phyloP scores from a whole-genome alignment of 345 rosid genomes.

The Citrus cavaleriei region DNA sequence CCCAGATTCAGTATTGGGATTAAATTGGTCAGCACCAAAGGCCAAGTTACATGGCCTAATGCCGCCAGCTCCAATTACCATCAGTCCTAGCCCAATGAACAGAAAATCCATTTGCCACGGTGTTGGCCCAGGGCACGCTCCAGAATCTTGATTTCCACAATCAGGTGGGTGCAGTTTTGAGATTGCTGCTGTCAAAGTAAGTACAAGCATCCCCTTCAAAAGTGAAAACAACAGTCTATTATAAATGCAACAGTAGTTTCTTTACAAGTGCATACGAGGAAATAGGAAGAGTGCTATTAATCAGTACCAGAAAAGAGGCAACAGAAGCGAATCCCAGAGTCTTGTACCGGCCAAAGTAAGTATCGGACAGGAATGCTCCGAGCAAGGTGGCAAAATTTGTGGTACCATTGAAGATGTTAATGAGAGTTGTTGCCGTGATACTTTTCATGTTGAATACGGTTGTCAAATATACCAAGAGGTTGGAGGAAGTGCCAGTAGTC shows the following conservation, averaged over 20 bases:
- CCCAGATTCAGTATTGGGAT: slow-evolving; percentile 43
- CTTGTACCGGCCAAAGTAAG: slow-evolving; percentile 72
- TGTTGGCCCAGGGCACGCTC: slow-evolving; percentile 23
- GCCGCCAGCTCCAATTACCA: slow-evolving; percentile 47
- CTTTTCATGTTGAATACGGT: slow-evolving; percentile 64
- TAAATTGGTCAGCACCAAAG: slow-evolving; percentile 57
- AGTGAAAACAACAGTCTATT: neutral
- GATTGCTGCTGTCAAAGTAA: slow-evolving; percentile 40
- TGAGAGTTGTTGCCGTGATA: slow-evolving; percentile 54
- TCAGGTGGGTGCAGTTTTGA: slow-evolving; percentile 34
- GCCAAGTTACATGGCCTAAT: slow-evolving; percentile 54
- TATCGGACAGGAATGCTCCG: slow-evolving; percentile 64
- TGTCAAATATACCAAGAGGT: slow-evolving; percentile 53
- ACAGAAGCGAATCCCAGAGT: slow-evolving; percentile 56
- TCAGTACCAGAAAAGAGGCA: slow-evolving; percentile 53
- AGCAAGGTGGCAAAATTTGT: slow-evolving; percentile 54
- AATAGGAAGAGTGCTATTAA: neutral
- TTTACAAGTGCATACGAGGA: neutral
- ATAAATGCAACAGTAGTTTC: neutral
- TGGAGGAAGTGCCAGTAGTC: slow-evolving; percentile 49
- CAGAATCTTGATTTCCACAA: slow-evolving; percentile 15
- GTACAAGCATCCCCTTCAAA: slow-evolving; percentile 40
- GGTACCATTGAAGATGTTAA: slow-evolving; percentile 58
- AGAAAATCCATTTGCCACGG: slow-evolving; percentile 37
- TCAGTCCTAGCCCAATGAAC: slow-evolving; percentile 22